phyloP scores from a whole-genome alignment of 176 grass and related monocot species.

The Phyllostachys edulis region DNA sequence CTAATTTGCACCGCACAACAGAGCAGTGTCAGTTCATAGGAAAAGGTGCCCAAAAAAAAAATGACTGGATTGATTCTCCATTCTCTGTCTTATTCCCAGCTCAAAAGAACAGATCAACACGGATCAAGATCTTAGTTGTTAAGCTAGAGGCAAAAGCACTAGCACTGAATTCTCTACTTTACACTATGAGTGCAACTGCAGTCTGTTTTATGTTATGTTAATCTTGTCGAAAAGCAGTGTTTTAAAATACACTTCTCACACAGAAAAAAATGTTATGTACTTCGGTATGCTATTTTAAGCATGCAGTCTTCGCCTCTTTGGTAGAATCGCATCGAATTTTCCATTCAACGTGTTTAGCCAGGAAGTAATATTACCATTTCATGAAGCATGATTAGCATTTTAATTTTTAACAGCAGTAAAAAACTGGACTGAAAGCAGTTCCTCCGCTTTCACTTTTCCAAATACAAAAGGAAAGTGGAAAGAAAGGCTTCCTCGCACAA shows the following conservation, averaged over 20 bases:
- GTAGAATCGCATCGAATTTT: background rate
- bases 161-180: slow-evolving; percentile 15
- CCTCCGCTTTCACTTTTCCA: background rate
- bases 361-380: background rate
- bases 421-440: background rate
- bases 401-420: background rate
- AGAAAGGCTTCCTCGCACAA: background rate
- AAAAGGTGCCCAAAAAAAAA: background rate
- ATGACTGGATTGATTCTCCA: slow-evolving; percentile 15
- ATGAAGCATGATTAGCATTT: background rate
- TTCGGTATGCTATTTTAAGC: background rate
- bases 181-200: slow-evolving; percentile 5
- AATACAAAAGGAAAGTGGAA: background rate
- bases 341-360: background rate
- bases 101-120: slow-evolving; percentile 28
- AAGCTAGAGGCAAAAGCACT: slow-evolving; percentile 34
- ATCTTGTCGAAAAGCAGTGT: background rate
- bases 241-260: background rate
- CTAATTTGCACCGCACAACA: slow-evolving; percentile 24
- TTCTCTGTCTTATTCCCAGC: slow-evolving; percentile 38
- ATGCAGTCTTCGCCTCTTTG: background rate
- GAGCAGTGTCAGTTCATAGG: background rate
- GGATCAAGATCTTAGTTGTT: slow-evolving; percentile 38
- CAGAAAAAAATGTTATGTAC: background rate
- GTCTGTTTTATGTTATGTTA: background rate